These are phyloP conservation scores for Melocanna baccifera DNA, from an alignment of 176 grass and related monocot species.

Conservation along the genomic window DNA sequence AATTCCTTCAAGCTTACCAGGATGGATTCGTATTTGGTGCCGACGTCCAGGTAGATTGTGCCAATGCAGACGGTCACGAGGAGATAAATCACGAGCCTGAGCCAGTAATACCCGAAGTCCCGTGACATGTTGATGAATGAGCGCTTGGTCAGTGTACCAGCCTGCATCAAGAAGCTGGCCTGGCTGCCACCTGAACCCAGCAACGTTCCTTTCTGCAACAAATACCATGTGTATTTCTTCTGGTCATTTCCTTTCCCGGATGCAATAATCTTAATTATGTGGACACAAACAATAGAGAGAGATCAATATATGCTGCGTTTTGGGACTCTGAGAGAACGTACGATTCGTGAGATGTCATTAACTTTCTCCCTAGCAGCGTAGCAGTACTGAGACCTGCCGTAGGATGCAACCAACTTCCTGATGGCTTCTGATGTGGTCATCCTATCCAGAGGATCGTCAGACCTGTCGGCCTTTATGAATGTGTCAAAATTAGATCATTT, in stretches of 20 bases:
- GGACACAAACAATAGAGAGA: not conserved
- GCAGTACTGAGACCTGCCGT: conserved; percentile 67
- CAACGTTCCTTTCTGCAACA: conserved; percentile 80
- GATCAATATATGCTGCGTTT: not conserved
- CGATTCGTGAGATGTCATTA: conserved; percentile 78
- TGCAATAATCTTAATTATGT: not conserved
- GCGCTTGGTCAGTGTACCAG: conserved; percentile 74
- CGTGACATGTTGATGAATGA: conserved; percentile 97
- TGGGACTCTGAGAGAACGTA: conserved; percentile 35
- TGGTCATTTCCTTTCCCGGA: not conserved
- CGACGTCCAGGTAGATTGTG: conserved; percentile 91
- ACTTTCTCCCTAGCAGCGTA: conserved; percentile 77
- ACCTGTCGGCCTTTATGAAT: conserved; percentile 60
- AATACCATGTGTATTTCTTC: conserved; percentile 4
- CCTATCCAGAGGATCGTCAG: conserved; percentile 78
- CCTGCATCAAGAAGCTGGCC: conserved; percentile 95
- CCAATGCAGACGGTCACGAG: conserved; percentile 94
- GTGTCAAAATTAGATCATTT: conserved; percentile 4
- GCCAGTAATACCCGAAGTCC: conserved; percentile 98
- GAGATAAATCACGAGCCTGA: conserved; percentile 89
- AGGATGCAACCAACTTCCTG: conserved; percentile 57
- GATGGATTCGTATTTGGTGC: conserved; percentile 87
- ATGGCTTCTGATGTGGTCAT: conserved; percentile 90
- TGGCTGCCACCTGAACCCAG: conserved; percentile 86
- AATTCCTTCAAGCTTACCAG: conserved; percentile 48